Base-by-base conservation (phyloP, 169 alveolate genomes). In the Plasmodium knowlesi region DNA sequence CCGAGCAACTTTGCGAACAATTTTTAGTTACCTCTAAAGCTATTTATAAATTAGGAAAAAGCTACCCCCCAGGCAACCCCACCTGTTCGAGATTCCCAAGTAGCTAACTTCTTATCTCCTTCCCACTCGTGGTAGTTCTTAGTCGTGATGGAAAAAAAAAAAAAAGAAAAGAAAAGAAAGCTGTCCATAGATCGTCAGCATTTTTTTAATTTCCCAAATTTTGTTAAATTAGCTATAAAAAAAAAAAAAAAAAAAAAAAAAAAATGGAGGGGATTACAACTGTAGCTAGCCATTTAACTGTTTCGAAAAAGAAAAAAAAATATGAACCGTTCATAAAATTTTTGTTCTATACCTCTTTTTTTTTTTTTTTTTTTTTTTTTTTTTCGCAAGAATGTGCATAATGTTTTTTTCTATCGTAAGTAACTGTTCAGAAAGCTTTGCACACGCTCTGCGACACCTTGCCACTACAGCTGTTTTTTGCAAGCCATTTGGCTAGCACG, bases 281-380 rank as follows among this genome's bases (percentile, higher is more conserved):
- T n/a, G 34, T 83, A 34, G 32, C 30, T 5, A 83, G 30, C 61
- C 34, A 25, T 83, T 67, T 70, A 41, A 43, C 50, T 70, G 19
- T 83, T 12, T 46, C 53, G 54, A 34, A 54, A 32, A 54, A 54
- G 71, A 70, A 37, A 83, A 83, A 70, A 82, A 54, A 54, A 82
- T 61, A n/a, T 83, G 41, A 83, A 71, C 70, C 76, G 92, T 83
- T 53, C 72, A 83, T 70, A 83, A 83, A 83, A 83, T 41, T 37
- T 67, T 83, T 83, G 34, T 28, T 71, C 46, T 12, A 39, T 32
- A 28, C 32, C 39, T 50, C 6, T 80, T 80, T 41, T 81, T 81
- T 81, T 50, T n/a, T 41, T 81, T 81, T 81, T 50, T n/a, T 80
- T 80, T 41, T 81, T 81, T 81, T 81, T 82, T 82, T 82, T 81